These are phyloP conservation scores for Botryotinia calthae DNA, from an alignment of 2,329 filamentous ascomycete genomes.

Conservation along the genomic window DNA sequence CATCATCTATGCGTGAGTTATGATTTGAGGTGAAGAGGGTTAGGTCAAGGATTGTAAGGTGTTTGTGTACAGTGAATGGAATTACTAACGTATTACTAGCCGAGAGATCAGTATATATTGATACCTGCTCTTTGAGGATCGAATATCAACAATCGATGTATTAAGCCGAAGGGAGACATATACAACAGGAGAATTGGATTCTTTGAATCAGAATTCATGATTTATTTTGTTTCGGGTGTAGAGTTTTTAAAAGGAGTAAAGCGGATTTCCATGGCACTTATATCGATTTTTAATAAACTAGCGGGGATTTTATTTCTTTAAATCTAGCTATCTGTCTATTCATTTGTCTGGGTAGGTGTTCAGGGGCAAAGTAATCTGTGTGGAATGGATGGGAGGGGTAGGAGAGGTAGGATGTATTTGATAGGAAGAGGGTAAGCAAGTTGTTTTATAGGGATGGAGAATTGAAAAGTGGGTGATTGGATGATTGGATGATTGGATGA, in stretches of 20 bases:
- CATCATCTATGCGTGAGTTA: neutral
- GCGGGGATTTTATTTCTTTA: no score
- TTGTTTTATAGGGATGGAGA: no score
- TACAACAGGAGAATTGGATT: neutral
- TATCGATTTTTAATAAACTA: no score
- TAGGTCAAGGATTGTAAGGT: neutral
- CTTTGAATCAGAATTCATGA: neutral
- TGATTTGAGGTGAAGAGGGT: neutral
- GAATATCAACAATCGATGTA: neutral
- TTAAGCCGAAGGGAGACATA: neutral
- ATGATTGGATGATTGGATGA: no score
- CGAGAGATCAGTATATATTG: neutral
- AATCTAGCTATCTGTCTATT: no score
- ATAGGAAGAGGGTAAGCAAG: no score
- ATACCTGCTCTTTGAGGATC: neutral
- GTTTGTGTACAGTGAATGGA: neutral
- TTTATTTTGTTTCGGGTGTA: neutral
- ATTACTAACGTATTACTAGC: neutral
- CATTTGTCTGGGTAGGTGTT: no score
- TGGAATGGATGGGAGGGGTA: no score
- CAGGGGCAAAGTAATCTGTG: no score
- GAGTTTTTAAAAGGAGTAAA: neutral
- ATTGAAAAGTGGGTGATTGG: no score
- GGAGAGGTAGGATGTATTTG: no score
- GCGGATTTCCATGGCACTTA: neutral